Conservation (phyloP, 2,329 filamentous ascomycete species). For the Metarhizium brunneum region DNA sequence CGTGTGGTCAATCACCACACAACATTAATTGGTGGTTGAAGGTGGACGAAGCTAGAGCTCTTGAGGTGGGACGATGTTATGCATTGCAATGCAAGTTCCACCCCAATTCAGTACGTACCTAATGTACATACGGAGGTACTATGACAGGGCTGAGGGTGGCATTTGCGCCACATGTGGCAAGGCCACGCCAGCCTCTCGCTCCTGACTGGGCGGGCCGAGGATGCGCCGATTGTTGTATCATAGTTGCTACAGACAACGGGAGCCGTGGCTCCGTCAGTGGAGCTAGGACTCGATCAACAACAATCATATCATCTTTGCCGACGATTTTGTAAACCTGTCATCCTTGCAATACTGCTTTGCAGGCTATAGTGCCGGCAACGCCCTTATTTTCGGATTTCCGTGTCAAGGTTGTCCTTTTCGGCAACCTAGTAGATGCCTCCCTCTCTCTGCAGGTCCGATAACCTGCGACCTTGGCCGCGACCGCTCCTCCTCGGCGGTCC, state of each 20-base stretch:
- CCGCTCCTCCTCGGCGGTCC: neutral
- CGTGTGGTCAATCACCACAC: neutral
- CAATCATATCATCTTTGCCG: slow-evolving; percentile 1
- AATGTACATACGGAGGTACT: too few species aligned
- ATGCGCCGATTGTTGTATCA: neutral
- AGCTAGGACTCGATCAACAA: slow-evolving; percentile 7
- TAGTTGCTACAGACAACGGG: slow-evolving; percentile 32
- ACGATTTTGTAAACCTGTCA: slow-evolving; percentile 2
- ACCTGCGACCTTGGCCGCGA: slow-evolving; percentile 5
- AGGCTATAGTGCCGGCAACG: neutral
- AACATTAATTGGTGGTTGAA: neutral
- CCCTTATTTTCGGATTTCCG: neutral
- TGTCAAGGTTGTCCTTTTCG: neutral
- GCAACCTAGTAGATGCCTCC: slow-evolving; percentile 5
- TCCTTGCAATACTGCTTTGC: slow-evolving; percentile 5
- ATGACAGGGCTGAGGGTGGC: neutral
- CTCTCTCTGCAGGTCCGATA: neutral
- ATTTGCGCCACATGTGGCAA: slow-evolving; percentile 6
- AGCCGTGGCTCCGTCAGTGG: slow-evolving; percentile 24
- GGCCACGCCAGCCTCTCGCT: too few species aligned
- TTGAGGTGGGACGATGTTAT: neutral
- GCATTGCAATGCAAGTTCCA: neutral
- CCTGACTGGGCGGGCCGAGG: neutral
- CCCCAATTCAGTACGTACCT: neutral
- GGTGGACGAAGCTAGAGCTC: neutral